phyloP scores from a whole-genome alignment of 306 rosid genomes.

The Purshia tridentata region DNA sequence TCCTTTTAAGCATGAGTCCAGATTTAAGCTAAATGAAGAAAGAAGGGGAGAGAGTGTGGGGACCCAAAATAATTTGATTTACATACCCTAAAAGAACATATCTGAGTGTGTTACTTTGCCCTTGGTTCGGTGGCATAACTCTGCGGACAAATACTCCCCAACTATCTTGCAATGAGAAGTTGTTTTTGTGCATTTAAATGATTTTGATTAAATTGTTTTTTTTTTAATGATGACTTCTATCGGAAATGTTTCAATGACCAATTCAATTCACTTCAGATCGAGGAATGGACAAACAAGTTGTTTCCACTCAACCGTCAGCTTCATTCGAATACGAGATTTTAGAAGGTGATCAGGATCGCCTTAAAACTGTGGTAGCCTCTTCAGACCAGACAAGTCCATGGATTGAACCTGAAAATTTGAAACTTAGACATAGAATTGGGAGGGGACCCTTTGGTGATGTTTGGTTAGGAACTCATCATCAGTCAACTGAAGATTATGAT shows the following conservation, averaged over 20 bases:
- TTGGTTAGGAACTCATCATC: constrained; percentile 94
- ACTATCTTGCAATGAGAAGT: neutral
- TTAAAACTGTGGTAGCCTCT: constrained; percentile 45
- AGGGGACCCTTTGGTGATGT: constrained; percentile 90
- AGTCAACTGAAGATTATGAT: constrained; percentile 70
- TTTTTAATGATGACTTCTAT: neutral
- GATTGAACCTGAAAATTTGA: constrained; percentile 78
- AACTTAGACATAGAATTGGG: constrained; percentile 85
- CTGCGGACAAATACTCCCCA: neutral
- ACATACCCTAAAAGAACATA: neutral
- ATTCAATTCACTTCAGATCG: constrained; percentile 30
- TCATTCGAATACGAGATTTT: constrained; percentile 70
- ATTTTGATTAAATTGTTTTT: neutral
- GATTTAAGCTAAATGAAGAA: neutral
- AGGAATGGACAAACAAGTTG: constrained; percentile 64
- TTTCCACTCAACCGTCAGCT: constrained; percentile 38
- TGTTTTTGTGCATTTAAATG: neutral
- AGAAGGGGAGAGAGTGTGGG: neutral
- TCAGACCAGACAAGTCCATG: constrained; percentile 47
- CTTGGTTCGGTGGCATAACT: neutral
- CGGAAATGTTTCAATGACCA: neutral
- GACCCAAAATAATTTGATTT: neutral
- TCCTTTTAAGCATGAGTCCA: neutral
- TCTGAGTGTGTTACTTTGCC: neutral
- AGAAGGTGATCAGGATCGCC: constrained; percentile 53